phyloP scores from a whole-genome alignment of 179 eudicot genomes.

The Spergularia azorica region DNA sequence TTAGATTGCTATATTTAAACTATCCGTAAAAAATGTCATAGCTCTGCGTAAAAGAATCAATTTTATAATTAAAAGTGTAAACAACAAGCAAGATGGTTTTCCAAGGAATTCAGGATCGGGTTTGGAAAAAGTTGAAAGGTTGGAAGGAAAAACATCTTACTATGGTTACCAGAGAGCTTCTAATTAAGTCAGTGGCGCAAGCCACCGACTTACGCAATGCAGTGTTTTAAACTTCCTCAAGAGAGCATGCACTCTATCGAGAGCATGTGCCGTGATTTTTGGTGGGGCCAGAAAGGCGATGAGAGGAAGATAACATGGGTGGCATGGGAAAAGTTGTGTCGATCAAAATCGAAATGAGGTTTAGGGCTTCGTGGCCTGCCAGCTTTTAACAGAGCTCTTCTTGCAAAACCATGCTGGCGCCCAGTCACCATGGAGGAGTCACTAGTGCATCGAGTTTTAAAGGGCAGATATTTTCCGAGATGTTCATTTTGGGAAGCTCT shows the following conservation, averaged over 20 bases:
- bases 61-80: no score
- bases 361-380: background rate
- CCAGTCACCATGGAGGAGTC: no score
- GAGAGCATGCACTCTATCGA: background rate
- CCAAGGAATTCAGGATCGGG: no score
- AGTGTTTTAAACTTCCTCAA: background rate
- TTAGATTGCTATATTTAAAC: no score
- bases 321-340: background rate
- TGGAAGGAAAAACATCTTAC: background rate
- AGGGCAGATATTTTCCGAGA: no score
- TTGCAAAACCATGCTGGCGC: background rate
- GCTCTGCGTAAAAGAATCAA: no score
- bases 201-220: slow-evolving; percentile 1
- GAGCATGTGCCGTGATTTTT: background rate
- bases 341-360: background rate
- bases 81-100: no score
- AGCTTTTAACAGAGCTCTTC: background rate
- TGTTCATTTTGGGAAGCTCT: no score
- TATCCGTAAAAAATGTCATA: no score
- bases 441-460: no score
- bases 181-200: background rate
- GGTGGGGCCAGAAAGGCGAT: background rate
- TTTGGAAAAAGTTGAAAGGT: background rate
- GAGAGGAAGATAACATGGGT: background rate
- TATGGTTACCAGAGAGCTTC: background rate